Base-by-base conservation (phyloP, 2,329 filamentous ascomycete species). In the Colletotrichum coccodes region DNA sequence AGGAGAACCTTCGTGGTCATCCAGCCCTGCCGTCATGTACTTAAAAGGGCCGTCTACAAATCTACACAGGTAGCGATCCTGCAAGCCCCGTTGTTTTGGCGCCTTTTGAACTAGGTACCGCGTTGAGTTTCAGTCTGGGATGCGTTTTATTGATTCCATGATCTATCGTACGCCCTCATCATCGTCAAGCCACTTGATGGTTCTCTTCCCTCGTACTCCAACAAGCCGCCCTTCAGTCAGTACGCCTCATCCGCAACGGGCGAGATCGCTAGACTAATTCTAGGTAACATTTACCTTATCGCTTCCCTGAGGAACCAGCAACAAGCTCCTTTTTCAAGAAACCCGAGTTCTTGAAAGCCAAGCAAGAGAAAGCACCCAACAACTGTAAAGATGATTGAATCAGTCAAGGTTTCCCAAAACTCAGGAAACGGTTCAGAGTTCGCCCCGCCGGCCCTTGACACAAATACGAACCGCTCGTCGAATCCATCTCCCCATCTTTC, bases 321-420 rank as follows among this genome's bases (percentile, higher is more conserved):
- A 32, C 21, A n/a, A 42, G 52, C 54, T 11, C 26, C 11, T 69
- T 69, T 69, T 50, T 60, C 62, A 61, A 67, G 40, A 60, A 56
- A 34, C 34, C 14, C 56, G 34, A 44, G 49, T 69, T 34, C 42
- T 61, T 52, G 40, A 66, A 34, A 67, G 56, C 56, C 62, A 68
- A 64, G 32, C 64, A 53, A 68, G 47, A 59, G 49, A 68, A 52
- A 30, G 14, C 60, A 68, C 46, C 52, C 46, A 66, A 64, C n/a
- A 32, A 26, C 32, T 44, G 23, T 56, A 44, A 40, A 26, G 6
- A 23, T 28, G 26, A 40, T 18, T 30, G 44, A n/a, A 8, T 28
- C 44, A 8, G 28, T 36, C 52, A 46, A 49, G 14, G 58, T 50
- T 57, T 42, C 36, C n/a, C 9, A 30, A 28, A 12, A 12, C 3